Evolutionary conservation across 495 filamentous ascomycete genomes (phyloP).

Genomic region (Massariosphaeria phaeospora): DNA sequence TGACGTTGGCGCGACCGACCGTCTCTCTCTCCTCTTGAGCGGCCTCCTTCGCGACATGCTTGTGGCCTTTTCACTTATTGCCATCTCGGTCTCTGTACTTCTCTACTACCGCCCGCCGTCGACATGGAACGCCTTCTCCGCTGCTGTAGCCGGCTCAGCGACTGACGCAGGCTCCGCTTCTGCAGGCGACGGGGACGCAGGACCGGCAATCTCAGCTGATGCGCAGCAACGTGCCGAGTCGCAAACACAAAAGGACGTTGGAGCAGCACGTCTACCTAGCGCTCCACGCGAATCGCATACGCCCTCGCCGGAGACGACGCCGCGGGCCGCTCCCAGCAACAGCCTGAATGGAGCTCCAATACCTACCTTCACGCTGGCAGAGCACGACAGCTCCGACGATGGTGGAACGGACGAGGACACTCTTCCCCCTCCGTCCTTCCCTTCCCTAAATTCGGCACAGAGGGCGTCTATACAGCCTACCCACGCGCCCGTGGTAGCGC

Average conservation of each 20-base stretch:
- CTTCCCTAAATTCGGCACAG: conserved; percentile 36
- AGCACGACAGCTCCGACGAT: conserved; percentile 23
- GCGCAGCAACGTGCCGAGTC: not conserved
- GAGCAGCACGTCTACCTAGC: not conserved
- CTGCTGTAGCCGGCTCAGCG: conserved; percentile 2
- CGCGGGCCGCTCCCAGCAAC: conserved; percentile 28
- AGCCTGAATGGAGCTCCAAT: conserved; percentile 13
- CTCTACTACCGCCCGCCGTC: conserved; percentile 47
- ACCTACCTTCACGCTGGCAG: conserved; percentile 37
- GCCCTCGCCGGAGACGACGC: conserved; percentile 46
- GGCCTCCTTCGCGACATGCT: conserved; percentile 35
- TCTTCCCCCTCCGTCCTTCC: conserved; percentile 32
- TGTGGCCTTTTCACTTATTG: conserved; percentile 51
- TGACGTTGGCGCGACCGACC: not conserved
- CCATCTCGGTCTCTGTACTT: conserved; percentile 51
- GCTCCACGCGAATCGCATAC: too few species aligned
- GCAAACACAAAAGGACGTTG: conserved; percentile 1
- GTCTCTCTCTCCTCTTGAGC: not conserved
- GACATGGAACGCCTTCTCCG: conserved; percentile 28
- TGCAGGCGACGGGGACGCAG: not conserved
- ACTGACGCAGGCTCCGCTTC: conserved; percentile 24
- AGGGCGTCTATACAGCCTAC: conserved; percentile 24
- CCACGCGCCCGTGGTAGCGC: too few species aligned
- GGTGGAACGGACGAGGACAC: conserved; percentile 28
- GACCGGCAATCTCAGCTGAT: not conserved